Conservation (phyloP, 371 early-diverging fungal genomes). For the Nosema muscidifuracis region DNA sequence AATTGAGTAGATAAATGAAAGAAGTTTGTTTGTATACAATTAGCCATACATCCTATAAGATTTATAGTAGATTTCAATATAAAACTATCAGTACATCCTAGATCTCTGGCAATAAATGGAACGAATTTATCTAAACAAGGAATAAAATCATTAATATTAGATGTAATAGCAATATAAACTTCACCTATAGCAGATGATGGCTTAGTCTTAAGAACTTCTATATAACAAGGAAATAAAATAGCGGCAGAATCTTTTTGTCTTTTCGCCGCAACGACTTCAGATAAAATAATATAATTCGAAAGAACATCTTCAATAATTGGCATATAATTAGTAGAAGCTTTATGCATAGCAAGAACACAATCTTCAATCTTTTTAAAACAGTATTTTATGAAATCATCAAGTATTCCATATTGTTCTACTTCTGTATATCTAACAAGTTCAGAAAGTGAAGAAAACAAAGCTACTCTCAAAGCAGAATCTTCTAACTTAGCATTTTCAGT, state of each 20-base stretch:
- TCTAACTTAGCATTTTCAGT: slow-evolving; percentile 26
- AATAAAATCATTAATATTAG: slow-evolving; percentile 37
- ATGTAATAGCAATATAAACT: slow-evolving; percentile 52
- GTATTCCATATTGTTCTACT: not conserved
- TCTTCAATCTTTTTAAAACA: slow-evolving; percentile 29
- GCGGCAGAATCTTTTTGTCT: slow-evolving; percentile 7
- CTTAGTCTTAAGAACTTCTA: slow-evolving; percentile 30
- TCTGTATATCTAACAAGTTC: slow-evolving; percentile 34
- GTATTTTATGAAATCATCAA: slow-evolving; percentile 39
- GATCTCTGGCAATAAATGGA: slow-evolving; percentile 50
- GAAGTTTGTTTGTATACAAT: slow-evolving; percentile 50
- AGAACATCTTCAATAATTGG: slow-evolving; percentile 54
- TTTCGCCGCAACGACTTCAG: slow-evolving; percentile 27
- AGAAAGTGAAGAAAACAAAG: slow-evolving; percentile 47
- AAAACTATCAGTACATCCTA: slow-evolving; percentile 20
- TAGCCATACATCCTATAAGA: slow-evolving; percentile 56
- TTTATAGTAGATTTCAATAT: slow-evolving; percentile 48
- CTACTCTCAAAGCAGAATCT: slow-evolving; percentile 45
- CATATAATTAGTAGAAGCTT: slow-evolving; percentile 24
- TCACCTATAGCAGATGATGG: slow-evolving; percentile 42
- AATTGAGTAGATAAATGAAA: slow-evolving; percentile 32
- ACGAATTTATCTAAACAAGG: slow-evolving; percentile 33
- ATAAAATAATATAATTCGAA: slow-evolving; percentile 50
- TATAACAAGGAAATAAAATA: slow-evolving; percentile 29
- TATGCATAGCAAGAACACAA: slow-evolving; percentile 18